These are phyloP conservation scores for Lasiodiplodia gonubiensis DNA, from an alignment of 2,329 filamentous ascomycete genomes.

Conservation along the genomic window DNA sequence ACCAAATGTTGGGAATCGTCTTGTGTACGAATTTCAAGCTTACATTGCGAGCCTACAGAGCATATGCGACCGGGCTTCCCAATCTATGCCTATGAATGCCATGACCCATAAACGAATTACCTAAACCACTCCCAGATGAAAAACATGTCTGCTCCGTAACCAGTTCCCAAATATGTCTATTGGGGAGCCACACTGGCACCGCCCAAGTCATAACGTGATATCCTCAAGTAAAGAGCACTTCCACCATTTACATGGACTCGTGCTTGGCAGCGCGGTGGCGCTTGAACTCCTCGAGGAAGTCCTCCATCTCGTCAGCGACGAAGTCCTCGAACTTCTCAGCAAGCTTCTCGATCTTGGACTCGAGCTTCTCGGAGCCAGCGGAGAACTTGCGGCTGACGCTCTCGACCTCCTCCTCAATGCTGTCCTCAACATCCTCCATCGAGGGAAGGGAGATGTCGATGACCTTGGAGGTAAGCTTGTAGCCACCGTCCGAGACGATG, in stretches of 20 bases:
- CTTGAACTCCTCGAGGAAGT: conserved; percentile 62
- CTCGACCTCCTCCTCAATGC: conserved; percentile 44
- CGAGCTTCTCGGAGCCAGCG: conserved; percentile 48
- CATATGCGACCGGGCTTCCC: conserved; percentile 17
- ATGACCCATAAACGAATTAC: conserved; percentile 22
- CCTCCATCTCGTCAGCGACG: conserved; percentile 56
- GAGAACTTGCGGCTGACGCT: conserved; percentile 44
- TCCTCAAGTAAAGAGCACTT: neutral
- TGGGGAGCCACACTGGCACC: neutral
- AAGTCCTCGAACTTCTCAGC: conserved; percentile 54
- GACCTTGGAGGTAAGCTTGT: conserved; percentile 56
- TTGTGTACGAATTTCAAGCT: conserved; percentile 3
- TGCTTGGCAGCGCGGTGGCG: conserved; percentile 21
- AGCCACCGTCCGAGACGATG: conserved; percentile 77
- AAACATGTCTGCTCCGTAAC: conserved; percentile 24
- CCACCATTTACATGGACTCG: conserved; percentile 23
- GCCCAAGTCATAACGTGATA: neutral
- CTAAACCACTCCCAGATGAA: conserved; percentile 9
- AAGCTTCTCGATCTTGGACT: conserved; percentile 56
- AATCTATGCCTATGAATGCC: conserved; percentile 28
- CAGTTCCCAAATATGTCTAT: neutral
- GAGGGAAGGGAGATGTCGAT: conserved; percentile 34
- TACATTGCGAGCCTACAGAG: conserved; percentile 17
- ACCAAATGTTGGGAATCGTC: neutral
- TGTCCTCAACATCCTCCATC: conserved; percentile 31